Evolutionary conservation across 306 rosid genomes (phyloP).

Genomic region (Vigna hirtella): DNA sequence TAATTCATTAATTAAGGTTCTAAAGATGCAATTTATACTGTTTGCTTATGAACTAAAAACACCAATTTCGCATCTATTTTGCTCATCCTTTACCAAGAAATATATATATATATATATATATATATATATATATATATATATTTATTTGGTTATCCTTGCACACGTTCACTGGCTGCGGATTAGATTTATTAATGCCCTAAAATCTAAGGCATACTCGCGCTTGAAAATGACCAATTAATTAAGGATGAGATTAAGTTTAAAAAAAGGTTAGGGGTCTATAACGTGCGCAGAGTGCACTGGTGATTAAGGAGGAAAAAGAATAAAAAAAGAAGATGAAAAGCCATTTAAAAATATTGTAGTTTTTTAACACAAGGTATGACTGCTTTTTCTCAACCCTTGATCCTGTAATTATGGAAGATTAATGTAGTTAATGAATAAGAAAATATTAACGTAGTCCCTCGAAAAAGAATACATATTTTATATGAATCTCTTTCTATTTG

Average conservation of each 20-base stretch:
- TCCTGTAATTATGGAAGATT: slow-evolving; percentile 47
- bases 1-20: not conserved
- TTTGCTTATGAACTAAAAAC: not conserved
- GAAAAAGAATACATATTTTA: slow-evolving; percentile 24
- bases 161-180: not conserved
- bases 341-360: slow-evolving; percentile 1
- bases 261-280: slow-evolving; percentile 8
- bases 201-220: not conserved
- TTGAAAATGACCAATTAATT: slow-evolving; percentile 11
- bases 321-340: not conserved
- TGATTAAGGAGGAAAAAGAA: not conserved
- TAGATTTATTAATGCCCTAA: not conserved
- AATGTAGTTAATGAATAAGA: slow-evolving; percentile 1
- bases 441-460: slow-evolving; percentile 1
- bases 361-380: slow-evolving; percentile 9
- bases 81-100: not conserved
- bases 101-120: too few relatives aligned
- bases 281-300: not conserved
- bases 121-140: not conserved
- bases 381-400: slow-evolving; percentile 45
- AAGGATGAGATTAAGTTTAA: not conserved
- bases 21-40: not conserved
- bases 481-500: not conserved
- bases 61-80: not conserved
- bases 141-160: not conserved